Conservation (phyloP, 345 rosid species). For the Dipteronia dyeriana region DNA sequence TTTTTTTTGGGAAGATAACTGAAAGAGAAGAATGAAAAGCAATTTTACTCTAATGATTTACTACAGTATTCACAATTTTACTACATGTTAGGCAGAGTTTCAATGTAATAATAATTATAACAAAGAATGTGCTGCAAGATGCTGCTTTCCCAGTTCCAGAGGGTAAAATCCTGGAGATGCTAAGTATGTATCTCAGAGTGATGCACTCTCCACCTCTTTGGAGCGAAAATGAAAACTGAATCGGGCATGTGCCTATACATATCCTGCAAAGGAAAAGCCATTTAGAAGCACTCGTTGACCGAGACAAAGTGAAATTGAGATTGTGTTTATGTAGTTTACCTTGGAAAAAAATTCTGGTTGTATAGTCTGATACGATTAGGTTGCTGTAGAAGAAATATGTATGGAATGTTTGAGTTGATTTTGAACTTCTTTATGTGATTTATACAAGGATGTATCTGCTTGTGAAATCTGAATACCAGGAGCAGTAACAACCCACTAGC, state of each 20-base stretch:
- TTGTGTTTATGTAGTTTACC: background rate
- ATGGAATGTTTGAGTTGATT: background rate
- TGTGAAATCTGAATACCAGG: background rate
- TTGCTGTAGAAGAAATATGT: background rate
- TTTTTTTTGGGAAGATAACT: too few species aligned
- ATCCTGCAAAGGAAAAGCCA: background rate
- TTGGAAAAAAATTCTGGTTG: background rate
- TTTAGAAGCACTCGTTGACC: background rate
- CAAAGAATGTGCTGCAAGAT: background rate
- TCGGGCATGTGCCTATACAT: background rate
- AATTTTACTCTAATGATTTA: background rate
- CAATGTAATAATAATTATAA: background rate
- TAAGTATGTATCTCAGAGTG: background rate
- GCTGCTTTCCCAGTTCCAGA: background rate
- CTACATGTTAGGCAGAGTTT: slow-evolving; percentile 7
- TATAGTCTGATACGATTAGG: slow-evolving; percentile 1
- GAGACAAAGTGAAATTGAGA: background rate
- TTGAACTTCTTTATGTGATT: slow-evolving; percentile 1
- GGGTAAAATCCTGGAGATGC: background rate
- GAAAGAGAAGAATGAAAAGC: too few species aligned
- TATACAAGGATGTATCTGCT: background rate
- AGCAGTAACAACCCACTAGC: background rate
- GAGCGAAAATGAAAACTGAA: slow-evolving; percentile 6
- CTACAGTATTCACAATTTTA: too few species aligned
- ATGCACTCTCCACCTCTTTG: background rate